Base-by-base conservation (phyloP, 2,329 filamentous ascomycete genomes). In the Botrytis fragariae region DNA sequence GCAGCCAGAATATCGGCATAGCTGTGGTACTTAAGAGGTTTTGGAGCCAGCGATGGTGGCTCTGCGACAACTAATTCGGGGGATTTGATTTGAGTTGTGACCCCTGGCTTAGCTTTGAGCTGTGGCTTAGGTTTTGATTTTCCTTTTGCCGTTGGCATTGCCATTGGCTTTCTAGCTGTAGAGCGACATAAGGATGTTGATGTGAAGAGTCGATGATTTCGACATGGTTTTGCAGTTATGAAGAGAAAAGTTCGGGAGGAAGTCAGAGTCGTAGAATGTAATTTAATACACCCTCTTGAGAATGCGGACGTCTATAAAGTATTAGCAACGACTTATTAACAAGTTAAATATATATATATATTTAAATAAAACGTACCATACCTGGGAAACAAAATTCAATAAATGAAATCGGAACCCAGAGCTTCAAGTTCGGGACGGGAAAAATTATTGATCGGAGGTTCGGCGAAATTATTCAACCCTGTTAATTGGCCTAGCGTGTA, bases 1-100 rank as follows among this genome's bases (percentile, higher is more conserved):
- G 84, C 83, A 22, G 88, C 87, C 54, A 93, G 85, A 74, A 73
- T 77, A n/a, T 86, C 86, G 78, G 86, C 85, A 82, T 86, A 89
- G 71, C 82, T 84, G 77, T 83, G 85, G 79, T 73, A 82, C 75
- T 48, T 77, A 76, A 72, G 63, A 5, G 29, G 62, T 45, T 69
- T 45, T 64, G 54, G 35, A 51, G 54, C 22, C 57, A 62, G 48
- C 8, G 45, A 25, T 42, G 63, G n/a, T 69, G 73, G 37, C 45
- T 37, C 20, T 39, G 20, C 32, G 22, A 6, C 42, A 57, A 61
- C 10, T 14, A 54, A 20, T 54, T 42, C 20, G 45, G 65, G 20
- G 39, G 59, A 32, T 64, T 76, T 35, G 64, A 62, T 32, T 12
- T 69, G 25, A 37, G 18, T 32, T 57, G 35, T 39, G 4, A 59